Base-by-base conservation (phyloP, 177 flowering plant species). In the Vitis hybrid region DNA sequence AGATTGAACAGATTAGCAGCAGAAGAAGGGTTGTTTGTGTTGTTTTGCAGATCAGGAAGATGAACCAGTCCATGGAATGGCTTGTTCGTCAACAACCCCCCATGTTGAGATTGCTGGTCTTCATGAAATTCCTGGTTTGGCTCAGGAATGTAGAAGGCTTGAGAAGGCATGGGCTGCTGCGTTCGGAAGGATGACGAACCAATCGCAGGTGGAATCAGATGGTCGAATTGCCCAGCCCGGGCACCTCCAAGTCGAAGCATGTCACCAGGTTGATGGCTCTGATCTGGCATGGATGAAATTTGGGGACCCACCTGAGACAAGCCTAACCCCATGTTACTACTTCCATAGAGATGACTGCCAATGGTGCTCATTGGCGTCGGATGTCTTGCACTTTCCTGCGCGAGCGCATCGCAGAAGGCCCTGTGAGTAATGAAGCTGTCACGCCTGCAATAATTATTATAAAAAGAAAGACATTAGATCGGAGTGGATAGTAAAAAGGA, bases 361-460 rank as follows among this genome's bases (percentile, higher is more conserved):
- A 86, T 80, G 64, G 86, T 68, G 81, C 13, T 81, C 32, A 91
- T 68, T 66, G 74, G 82, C 1, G 85, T 64, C 1, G 91, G 94
- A 56, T 86, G 84, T 75, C 90, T 83, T 30, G 89, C 90, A 72
- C 83, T 87, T 74, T 91, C 96, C 72, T 91, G 97, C 65, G 96
- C 90, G 64, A 94, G 79, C 60, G 98, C 97, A 77, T 91, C 97
- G 70, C 98, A 94, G 71, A 94, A 94, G 23, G 98, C 98, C 70
- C 97, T 80, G 70, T 94, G 98, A 4, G 98, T 91, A 61, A 94
- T 87, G 80, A 91, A 91, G 76, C 91, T 87, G 72, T 87, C 91
- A 1, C 88, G 78, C 83, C 91, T 87, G 79, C 70, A 69, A 60
- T 64, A 69, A 68, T 40, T 56, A 51, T 51, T 3, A 50, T 32